phyloP scores from a whole-genome alignment of 176 grass and related monocot species.

The Hordeum vulgare region DNA sequence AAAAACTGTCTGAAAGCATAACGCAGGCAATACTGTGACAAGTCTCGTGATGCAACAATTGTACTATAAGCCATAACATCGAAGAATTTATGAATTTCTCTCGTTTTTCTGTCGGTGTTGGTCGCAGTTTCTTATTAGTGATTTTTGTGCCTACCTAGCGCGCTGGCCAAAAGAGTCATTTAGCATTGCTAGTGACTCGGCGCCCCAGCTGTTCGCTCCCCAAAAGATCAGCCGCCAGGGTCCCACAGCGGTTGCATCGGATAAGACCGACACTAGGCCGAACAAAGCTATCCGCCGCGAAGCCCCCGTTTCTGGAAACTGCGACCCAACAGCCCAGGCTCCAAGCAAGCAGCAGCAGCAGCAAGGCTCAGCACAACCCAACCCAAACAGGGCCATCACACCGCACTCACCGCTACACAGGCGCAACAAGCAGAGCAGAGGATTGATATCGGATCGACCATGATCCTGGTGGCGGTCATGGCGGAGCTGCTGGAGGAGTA shows the following conservation, averaged over 20 bases:
- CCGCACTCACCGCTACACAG: neutral
- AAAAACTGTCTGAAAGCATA: no score
- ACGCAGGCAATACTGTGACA: no score
- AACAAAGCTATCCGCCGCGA: neutral
- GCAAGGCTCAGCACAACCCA: neutral
- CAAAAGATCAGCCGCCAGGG: neutral
- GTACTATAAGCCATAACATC: no score
- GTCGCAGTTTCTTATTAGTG: no score
- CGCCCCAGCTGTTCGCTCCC: neutral
- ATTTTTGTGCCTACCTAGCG: no score
- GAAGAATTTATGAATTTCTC: no score
- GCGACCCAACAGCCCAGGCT: neutral
- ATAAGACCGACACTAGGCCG: neutral
- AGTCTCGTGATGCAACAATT: no score
- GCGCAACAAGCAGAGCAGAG: neutral
- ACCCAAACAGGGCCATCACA: neutral
- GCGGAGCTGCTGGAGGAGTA: constrained; percentile 44
- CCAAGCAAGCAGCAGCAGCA: no score
- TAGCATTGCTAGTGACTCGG: no score
- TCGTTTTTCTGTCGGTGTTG: no score
- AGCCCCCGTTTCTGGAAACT: neutral
- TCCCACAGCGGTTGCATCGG: neutral
- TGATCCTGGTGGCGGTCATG: constrained; percentile 49
- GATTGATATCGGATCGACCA: neutral
- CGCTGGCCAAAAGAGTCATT: no score